Percentiles rank a stretch among this genome's conserved stretches.
Conservation (phyloP, 2,329 filamentous ascomycete genomes). For the Pezicula carpinea region DNA sequence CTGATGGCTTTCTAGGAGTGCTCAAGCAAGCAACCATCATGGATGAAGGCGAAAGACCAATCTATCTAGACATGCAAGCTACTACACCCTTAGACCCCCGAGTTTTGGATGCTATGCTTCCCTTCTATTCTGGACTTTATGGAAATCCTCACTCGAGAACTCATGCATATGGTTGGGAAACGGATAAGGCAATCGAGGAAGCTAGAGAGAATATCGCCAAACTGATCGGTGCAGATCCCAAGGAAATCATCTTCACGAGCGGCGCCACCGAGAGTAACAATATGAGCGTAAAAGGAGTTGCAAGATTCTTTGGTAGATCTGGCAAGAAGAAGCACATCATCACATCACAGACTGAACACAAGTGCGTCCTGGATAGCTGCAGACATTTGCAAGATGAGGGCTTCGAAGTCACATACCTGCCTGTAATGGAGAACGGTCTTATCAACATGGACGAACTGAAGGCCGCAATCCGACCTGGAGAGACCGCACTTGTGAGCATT, state of each 20-base stretch:
- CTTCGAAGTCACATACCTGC: constrained; percentile 94
- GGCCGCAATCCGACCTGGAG: constrained; percentile 74
- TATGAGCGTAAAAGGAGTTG: constrained; percentile 98
- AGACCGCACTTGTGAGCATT: constrained; percentile 89
- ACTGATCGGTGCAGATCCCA: constrained; percentile 88
- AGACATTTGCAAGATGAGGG: constrained; percentile 95
- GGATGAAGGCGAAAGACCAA: constrained; percentile 88
- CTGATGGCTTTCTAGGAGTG: constrained; percentile 48
- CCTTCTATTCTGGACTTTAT: constrained; percentile 87
- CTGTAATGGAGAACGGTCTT: constrained; percentile 82
- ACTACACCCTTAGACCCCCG: constrained; percentile 93
- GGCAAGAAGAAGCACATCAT: constrained; percentile 99
- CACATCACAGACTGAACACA: constrained; percentile 96
- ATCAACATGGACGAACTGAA: constrained; percentile 80
- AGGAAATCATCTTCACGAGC: constrained; percentile 98
- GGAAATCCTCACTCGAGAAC: constrained; percentile 97
- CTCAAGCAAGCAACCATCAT: constrained; percentile 89
- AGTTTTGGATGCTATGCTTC: constrained; percentile 94
- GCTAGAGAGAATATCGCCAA: constrained; percentile 78
- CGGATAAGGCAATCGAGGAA: constrained; percentile 86
- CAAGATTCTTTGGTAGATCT: constrained; percentile 84
- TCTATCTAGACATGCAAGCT: constrained; percentile 98
- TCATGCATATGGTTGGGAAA: constrained; percentile 98
- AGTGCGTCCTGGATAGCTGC: constrained; percentile 97
- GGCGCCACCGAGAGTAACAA: constrained; percentile 99